phyloP scores from a whole-genome alignment of 306 rosid genomes.

The Medicago truncatula region MtrunA17r5.0-ANR NC_053046.1:36085001-36085500 shows the following conservation, averaged over 20 bases:
- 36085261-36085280: conserved; percentile 18
- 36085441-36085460: conserved; percentile 43
- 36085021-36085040: conserved; percentile 88
- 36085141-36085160: conserved; percentile 52
- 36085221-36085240: conserved; percentile 46
- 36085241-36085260: conserved; percentile 20
- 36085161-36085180: conserved; percentile 85
- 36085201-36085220: conserved; percentile 57
- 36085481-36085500: conserved; percentile 61
- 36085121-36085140: conserved; percentile 82
- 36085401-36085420: conserved; percentile 43
- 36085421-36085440: conserved; percentile 56
- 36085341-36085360: background rate
- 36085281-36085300: conserved; percentile 44
- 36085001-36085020: conserved; percentile 40
- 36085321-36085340: background rate
- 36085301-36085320: conserved; percentile 19
- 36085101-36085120: conserved; percentile 67
- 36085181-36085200: conserved; percentile 81
- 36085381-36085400: conserved; percentile 31
- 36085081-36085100: conserved; percentile 76
- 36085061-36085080: conserved; percentile 58
- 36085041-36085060: conserved; percentile 76
- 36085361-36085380: too few species aligned
- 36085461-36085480: conserved; percentile 43